A percentile compares a stretch with the other conserved stretches of the same genome.
Evolutionary conservation across 176 grass and related monocot genomes (phyloP).

Genomic region (Oryza rufipogon): DNA sequence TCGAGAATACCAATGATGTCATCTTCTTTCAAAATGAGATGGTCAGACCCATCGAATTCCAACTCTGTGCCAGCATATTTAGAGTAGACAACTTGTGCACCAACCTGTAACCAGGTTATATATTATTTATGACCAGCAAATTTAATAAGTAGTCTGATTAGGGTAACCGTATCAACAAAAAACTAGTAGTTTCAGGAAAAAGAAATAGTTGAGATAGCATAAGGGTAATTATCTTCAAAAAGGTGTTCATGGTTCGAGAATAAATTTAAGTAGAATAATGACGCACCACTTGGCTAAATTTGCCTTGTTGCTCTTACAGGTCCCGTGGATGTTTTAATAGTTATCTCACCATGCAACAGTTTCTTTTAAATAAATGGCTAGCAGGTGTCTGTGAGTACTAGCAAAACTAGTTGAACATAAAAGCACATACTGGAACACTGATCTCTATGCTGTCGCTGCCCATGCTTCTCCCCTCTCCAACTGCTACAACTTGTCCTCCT

Average conservation of each 20-base stretch:
- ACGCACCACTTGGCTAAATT: background rate
- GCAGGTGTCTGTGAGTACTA: conserved; percentile 6
- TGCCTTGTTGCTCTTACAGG: background rate
- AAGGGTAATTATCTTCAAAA: conserved; percentile 14
- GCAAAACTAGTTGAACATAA: conserved; percentile 20
- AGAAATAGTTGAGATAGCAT: background rate
- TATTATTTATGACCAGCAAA: no score
- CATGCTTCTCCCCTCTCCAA: conserved; percentile 74
- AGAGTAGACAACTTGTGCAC: conserved; percentile 76
- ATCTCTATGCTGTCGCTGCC: conserved; percentile 57
- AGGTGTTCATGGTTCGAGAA: background rate
- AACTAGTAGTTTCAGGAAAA: background rate
- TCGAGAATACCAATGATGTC: conserved; percentile 91
- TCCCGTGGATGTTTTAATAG: background rate
- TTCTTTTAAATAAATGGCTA: background rate
- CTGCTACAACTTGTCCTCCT: conserved; percentile 70
- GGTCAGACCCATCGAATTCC: conserved; percentile 69
- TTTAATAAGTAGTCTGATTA: background rate
- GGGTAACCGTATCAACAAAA: conserved; percentile 13
- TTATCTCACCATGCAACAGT: background rate
- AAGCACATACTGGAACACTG: conserved; percentile 64
- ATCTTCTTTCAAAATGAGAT: conserved; percentile 95
- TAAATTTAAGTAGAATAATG: conserved; percentile 8
- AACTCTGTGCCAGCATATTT: conserved; percentile 91
- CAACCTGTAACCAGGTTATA: conserved; percentile 43